Base-by-base conservation (phyloP, 208 protist genomes). In the Leishmania tarentolae region DNA sequence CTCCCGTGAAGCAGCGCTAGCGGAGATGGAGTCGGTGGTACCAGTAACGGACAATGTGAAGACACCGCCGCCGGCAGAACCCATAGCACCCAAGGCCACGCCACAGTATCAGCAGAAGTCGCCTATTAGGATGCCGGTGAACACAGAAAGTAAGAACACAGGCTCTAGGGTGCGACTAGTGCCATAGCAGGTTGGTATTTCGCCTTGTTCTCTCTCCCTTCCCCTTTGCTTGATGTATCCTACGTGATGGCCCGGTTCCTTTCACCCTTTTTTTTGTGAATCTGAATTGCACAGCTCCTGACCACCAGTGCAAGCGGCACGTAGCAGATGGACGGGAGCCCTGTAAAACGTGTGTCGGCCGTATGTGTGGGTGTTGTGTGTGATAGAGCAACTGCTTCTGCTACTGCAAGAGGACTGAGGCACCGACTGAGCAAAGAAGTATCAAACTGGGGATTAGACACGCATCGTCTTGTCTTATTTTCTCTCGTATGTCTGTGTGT, bases 51-150 rank as follows among this genome's bases (percentile, higher is more conserved):
- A 82, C 65, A 79, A 78, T 11, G 81, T 61, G 31, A 50, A 56
- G 35, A 82, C 78, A 3, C 7, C 77, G 0, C 59, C 78, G 5
- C 42, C 52, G 24, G 44, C 65, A 19, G 74, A 83, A 42, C 37
- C 47, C 24, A 79, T 44, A 28, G 83, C 66, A 3, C 69, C 72
- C 9, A 70, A 79, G n/a, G 59, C 80, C 2, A 59, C 79, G 35
- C 76, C 79, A 42, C 79, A 50, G 61, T 87, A 74, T 50, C 83
- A 87, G 68, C 79, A 82, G 31, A 87, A 90, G 68, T 90, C 89
- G 6, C 87, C 89, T 0, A 86, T 92, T 61, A 83, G 87, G 7
- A 52, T 89, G 56, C 85, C 87, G 6, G 83, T 90, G 3, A 90
- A 88, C 52, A 89, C 87, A 0, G 84, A 88, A 52, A 85, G 75